phyloP scores from a whole-genome alignment of 768 basidiomycete species.

The Agaricus sinodeliciosus region DNA sequence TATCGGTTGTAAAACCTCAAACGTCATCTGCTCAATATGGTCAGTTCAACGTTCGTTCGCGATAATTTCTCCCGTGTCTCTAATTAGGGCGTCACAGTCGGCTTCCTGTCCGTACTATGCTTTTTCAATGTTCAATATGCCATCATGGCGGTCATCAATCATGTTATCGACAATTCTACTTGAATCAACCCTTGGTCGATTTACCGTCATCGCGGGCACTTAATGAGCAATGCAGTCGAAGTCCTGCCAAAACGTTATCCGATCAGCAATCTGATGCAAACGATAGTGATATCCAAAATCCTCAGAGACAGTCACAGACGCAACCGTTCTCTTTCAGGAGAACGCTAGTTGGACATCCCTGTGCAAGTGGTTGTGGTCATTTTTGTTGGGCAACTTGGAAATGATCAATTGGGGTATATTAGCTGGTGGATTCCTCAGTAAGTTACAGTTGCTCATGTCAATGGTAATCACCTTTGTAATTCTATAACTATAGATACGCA shows the following conservation, averaged over 20 bases:
- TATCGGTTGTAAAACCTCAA: conserved; percentile 39
- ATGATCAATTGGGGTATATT: not conserved
- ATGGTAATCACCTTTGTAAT: too few relatives aligned
- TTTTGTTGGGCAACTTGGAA: conserved; percentile 57
- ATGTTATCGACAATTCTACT: conserved; percentile 68
- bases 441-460: too few relatives aligned
- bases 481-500: too few relatives aligned
- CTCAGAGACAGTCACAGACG: not conserved
- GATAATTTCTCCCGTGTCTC: not conserved
- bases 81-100: conserved; percentile 38
- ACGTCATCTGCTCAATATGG: conserved; percentile 68
- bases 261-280: not conserved
- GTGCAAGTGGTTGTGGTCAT: conserved; percentile 81
- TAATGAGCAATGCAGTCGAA: conserved; percentile 7
- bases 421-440: too few relatives aligned
- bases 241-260: not conserved
- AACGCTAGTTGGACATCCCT: conserved; percentile 49
- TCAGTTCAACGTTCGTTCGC: conserved; percentile 21
- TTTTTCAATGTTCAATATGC: conserved; percentile 74
- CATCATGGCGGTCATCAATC: conserved; percentile 76
- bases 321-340: not conserved
- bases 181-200: conserved; percentile 48
- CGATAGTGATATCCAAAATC: too few relatives aligned
- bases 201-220: conserved; percentile 23
- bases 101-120: conserved; percentile 62